Conservation (phyloP, 169 alveolate species). For the Plasmodium reichenowi region DNA sequence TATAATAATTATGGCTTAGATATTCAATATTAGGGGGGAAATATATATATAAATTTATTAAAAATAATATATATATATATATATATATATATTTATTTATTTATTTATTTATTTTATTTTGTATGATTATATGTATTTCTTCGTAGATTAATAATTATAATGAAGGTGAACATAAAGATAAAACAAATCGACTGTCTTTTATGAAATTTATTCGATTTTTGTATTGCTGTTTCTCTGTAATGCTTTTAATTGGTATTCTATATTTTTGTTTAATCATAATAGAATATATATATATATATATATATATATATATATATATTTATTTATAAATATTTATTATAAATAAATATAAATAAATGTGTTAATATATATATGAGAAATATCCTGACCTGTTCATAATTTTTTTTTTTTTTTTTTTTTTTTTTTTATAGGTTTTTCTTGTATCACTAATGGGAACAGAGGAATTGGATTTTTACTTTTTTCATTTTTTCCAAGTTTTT, state of each 20-base stretch:
- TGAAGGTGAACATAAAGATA: conserved; percentile 19
- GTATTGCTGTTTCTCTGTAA: conserved; percentile 40
- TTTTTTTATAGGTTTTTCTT: conserved; percentile 33
- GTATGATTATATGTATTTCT: neutral
- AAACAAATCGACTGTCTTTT: conserved; percentile 27
- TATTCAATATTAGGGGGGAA: too few relatives aligned
- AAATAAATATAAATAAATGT: conserved; percentile 1
- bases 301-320: neutral
- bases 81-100: too few relatives aligned
- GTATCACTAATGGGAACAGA: conserved; percentile 23
- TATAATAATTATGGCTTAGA: too few relatives aligned
- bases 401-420: conserved; percentile 16
- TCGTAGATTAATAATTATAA: conserved; percentile 23
- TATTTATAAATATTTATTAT: neutral
- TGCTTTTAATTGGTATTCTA: conserved; percentile 29
- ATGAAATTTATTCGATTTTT: conserved; percentile 23
- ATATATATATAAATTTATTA: too few relatives aligned
- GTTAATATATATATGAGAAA: conserved; percentile 5
- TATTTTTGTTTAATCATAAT: neutral
- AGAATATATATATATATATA: neutral
- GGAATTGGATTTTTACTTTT: conserved; percentile 53
- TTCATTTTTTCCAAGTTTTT: conserved; percentile 67
- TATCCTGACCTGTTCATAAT: neutral
- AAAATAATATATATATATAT: too few relatives aligned
- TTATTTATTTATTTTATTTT: neutral